Percentiles rank a stretch among this genome's conserved stretches.
phyloP scores from a whole-genome alignment of 2,329 filamentous ascomycete species.

The Hypocreales sp. region DNA sequence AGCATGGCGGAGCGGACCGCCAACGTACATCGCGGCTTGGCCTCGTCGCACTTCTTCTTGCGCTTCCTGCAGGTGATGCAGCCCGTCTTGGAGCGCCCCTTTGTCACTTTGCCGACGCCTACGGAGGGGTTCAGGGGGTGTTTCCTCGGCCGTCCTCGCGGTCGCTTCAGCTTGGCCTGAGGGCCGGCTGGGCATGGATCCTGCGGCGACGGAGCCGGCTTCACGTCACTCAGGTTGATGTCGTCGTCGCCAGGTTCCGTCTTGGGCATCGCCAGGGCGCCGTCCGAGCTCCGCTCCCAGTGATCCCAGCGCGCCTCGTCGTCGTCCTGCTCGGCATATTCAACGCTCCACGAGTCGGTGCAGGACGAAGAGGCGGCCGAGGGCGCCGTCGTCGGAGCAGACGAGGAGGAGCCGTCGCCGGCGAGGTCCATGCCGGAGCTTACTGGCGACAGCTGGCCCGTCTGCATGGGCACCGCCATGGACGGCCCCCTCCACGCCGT shows the following conservation, averaged over 20 bases:
- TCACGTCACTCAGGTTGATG: slow-evolving; percentile 35
- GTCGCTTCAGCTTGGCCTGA: slow-evolving; percentile 39
- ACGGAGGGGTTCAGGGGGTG: slow-evolving; percentile 48
- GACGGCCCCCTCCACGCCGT: slow-evolving; percentile 12
- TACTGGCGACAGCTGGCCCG: slow-evolving; percentile 36
- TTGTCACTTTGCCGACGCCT: slow-evolving; percentile 53
- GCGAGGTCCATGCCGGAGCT: slow-evolving; percentile 31
- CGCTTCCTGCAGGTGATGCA: slow-evolving; percentile 52
- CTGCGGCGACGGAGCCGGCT: slow-evolving; percentile 19
- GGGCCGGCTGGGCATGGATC: slow-evolving; percentile 9
- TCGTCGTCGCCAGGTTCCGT: slow-evolving; percentile 41
- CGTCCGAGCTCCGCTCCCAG: slow-evolving; percentile 32
- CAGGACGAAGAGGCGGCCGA: slow-evolving; percentile 32
- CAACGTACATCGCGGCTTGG: slow-evolving; percentile 44
- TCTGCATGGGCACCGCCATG: slow-evolving; percentile 16
- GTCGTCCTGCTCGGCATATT: slow-evolving; percentile 22
- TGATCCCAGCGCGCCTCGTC: slow-evolving; percentile 31
- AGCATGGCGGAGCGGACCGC: background rate
- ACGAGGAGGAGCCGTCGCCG: slow-evolving; percentile 22
- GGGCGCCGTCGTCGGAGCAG: slow-evolving; percentile 26
- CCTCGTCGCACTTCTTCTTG: slow-evolving; percentile 61
- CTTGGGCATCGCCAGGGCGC: slow-evolving; percentile 34
- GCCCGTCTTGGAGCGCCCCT: slow-evolving; percentile 57
- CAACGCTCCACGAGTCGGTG: slow-evolving; percentile 27
- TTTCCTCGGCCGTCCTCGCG: slow-evolving; percentile 70